These are phyloP conservation scores for Spathaspora arborariae DNA, from an alignment of 805 yeast species.

Conservation along the genomic window DNA sequence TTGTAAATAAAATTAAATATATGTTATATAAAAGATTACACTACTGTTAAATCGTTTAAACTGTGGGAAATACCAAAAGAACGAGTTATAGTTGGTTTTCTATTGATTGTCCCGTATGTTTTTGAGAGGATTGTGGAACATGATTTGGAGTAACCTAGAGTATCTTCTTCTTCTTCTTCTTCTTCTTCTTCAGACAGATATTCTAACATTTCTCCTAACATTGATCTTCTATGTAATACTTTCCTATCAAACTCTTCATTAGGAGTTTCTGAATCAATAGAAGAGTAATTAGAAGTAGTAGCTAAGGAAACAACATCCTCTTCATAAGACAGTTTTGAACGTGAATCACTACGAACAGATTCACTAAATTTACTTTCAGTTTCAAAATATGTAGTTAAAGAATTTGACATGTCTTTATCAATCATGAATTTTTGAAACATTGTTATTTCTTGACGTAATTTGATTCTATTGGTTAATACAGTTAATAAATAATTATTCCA, in stretches of 20 bases:
- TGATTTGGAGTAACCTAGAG: not conserved
- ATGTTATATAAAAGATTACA: not conserved
- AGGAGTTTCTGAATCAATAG: not conserved
- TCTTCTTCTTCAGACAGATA: constrained; percentile 25
- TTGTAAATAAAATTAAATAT: not conserved
- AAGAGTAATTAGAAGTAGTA: constrained; percentile 4
- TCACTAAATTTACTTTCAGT: not conserved
- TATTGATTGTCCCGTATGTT: constrained; percentile 8
- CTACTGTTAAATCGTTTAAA: constrained; percentile 3
- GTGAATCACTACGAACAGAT: no score
- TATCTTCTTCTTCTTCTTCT: not conserved
- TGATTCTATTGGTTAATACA: constrained; percentile 35
- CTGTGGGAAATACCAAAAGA: constrained; percentile 5
- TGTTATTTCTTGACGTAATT: constrained; percentile 37
- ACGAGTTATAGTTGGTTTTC: not conserved
- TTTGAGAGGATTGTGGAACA: not conserved
- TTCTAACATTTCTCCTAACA: constrained; percentile 43
- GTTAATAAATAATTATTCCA: constrained; percentile 35
- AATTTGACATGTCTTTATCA: not conserved
- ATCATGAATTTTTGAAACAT: constrained; percentile 24
- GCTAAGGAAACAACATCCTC: not conserved
- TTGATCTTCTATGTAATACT: constrained; percentile 33
- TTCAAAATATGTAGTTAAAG: not conserved
- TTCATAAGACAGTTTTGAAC: no score
- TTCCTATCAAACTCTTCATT: constrained; percentile 24